phyloP scores from a whole-genome alignment of 2,329 filamentous ascomycete species.

The Aspergillus sclerotialis region DNA sequence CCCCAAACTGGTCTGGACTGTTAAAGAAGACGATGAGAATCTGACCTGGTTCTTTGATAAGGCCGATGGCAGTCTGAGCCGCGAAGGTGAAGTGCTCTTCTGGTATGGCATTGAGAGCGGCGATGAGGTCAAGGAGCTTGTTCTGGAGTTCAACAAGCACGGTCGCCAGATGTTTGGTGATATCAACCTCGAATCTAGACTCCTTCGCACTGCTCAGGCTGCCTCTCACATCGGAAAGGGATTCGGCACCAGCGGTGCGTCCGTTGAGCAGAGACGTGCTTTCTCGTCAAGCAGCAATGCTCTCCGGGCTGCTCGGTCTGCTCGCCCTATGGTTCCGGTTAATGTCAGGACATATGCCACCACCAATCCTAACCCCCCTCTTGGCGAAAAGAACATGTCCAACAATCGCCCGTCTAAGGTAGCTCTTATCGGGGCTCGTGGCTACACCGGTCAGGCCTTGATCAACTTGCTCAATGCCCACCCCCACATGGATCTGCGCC shows the following conservation, averaged over 20 bases:
- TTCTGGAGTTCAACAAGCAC: constrained; percentile 76
- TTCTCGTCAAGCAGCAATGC: constrained; percentile 55
- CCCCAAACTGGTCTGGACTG: constrained; percentile 89
- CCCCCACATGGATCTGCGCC: constrained; percentile 78
- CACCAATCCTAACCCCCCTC: constrained; percentile 78
- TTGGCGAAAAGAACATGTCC: constrained; percentile 80
- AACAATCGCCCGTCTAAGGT: constrained; percentile 72
- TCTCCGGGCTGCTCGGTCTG: constrained; percentile 28
- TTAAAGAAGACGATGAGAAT: constrained; percentile 92
- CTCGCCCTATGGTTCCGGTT: constrained; percentile 21
- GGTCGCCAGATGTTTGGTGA: constrained; percentile 83
- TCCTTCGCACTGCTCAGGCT: constrained; percentile 68
- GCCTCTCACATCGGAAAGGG: constrained; percentile 51
- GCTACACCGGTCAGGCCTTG: constrained; percentile 88
- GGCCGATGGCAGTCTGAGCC: constrained; percentile 82
- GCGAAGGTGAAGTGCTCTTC: constrained; percentile 84
- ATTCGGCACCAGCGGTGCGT: constrained; percentile 40
- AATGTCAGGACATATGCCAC: constrained; percentile 34
- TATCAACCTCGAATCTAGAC: constrained; percentile 78
- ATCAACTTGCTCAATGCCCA: constrained; percentile 82
- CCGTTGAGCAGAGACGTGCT: constrained; percentile 54
- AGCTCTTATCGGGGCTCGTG: constrained; percentile 82
- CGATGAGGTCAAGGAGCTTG: constrained; percentile 73
- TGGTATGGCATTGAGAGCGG: constrained; percentile 86
- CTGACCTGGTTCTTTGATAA: constrained; percentile 98